phyloP scores from a whole-genome alignment of 2,329 filamentous ascomycete species.

The Exophiala oligosperma region DNA sequence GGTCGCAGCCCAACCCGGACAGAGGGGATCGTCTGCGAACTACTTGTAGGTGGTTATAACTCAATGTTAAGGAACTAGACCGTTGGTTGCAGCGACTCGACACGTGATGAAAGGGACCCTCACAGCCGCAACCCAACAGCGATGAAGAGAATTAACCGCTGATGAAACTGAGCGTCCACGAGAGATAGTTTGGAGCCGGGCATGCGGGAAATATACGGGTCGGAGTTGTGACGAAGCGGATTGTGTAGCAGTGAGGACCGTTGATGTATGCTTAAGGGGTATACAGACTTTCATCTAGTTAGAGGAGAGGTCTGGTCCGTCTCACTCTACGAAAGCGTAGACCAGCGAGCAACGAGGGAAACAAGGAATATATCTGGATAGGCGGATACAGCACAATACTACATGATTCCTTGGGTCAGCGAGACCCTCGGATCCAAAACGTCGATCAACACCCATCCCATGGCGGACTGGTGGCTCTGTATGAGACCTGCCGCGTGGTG shows the following conservation, averaged over 20 bases:
- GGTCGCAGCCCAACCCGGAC: not conserved
- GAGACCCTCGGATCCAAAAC: no score
- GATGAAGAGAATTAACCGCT: not conserved
- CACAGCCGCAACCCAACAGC: not conserved
- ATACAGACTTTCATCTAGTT: constrained; percentile 1
- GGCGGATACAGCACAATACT: constrained; percentile 3
- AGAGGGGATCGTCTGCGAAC: not conserved
- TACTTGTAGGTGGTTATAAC: not conserved
- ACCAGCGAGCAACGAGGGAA: constrained; percentile 2
- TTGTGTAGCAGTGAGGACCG: constrained; percentile 1
- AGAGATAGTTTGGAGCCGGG: constrained; percentile 3
- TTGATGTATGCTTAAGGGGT: constrained; percentile 6
- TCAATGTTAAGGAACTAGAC: not conserved
- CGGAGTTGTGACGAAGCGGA: constrained; percentile 4
- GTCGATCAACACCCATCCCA: no score
- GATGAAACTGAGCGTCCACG: not conserved
- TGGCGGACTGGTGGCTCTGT: no score
- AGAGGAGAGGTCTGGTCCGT: constrained; percentile 2
- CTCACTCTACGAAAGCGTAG: constrained; percentile 1
- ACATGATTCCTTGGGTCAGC: constrained; percentile 1
- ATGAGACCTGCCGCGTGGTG: no score
- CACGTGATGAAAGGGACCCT: not conserved
- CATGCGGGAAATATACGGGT: constrained; percentile 4
- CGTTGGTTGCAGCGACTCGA: not conserved
- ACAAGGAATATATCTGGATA: constrained; percentile 6